phyloP scores from a whole-genome alignment of 2,329 filamentous ascomycete genomes.

The Dactylonectria estremocensis region DNA sequence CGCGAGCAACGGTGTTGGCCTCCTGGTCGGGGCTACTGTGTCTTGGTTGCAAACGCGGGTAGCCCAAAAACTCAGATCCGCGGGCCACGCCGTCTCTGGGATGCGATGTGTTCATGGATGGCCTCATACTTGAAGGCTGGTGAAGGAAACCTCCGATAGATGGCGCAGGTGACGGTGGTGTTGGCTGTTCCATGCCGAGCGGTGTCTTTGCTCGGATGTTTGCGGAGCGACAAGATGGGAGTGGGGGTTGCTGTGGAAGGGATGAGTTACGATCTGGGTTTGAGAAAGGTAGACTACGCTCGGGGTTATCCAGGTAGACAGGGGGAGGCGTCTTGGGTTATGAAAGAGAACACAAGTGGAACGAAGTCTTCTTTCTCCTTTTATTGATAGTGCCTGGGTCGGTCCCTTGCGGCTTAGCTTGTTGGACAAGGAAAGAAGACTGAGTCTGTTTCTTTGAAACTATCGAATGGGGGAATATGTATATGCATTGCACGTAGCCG shows the following conservation, averaged over 20 bases:
- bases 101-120: constrained; percentile 32
- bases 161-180: constrained; percentile 63
- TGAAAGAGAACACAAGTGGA: constrained; percentile 32
- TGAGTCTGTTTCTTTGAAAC: constrained; percentile 48
- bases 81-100: constrained; percentile 26
- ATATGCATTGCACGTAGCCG: constrained; percentile 35
- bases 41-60: constrained; percentile 31
- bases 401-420: constrained; percentile 38
- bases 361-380: constrained; percentile 30
- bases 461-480: constrained; percentile 38
- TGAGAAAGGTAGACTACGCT: constrained; percentile 16
- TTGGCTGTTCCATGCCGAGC: constrained; percentile 55
- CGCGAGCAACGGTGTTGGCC: constrained; percentile 37
- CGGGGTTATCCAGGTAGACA: constrained; percentile 17
- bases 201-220: constrained; percentile 18
- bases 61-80: constrained; percentile 26
- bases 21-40: constrained; percentile 41
- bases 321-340: constrained; percentile 15
- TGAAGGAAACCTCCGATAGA: constrained; percentile 48
- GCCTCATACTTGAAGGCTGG: constrained; percentile 34
- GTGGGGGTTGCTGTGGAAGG: constrained; percentile 5
- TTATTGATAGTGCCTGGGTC: constrained; percentile 42
- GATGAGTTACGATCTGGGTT: constrained; percentile 20
- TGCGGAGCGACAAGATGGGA: neutral
- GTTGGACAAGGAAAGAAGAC: constrained; percentile 27